A percentile compares a stretch with the other conserved stretches of the same genome.
Evolutionary conservation across 768 basidiomycete genomes (phyloP).

Genomic region (Termitomyces sp.): DNA sequence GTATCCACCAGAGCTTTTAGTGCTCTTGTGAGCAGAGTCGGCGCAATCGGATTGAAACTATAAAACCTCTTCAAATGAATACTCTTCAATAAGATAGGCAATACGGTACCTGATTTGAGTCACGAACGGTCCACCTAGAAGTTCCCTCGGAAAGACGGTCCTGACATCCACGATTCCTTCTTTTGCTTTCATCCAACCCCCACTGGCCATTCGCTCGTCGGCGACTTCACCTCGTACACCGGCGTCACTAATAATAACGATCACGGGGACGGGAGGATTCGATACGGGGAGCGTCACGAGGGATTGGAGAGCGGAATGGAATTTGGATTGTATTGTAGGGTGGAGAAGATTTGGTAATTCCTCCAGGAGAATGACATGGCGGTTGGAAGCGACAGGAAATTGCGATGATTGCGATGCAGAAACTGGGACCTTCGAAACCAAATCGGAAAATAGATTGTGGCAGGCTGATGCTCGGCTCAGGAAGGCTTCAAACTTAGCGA

Average conservation of each 20-base stretch:
- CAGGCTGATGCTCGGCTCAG: constrained; percentile 64
- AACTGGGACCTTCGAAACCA: constrained; percentile 2
- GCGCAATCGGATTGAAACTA: constrained; percentile 91
- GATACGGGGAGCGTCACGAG: constrained; percentile 38
- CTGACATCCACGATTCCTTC: constrained; percentile 57
- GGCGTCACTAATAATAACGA: constrained; percentile 80
- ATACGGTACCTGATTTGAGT: constrained; percentile 63
- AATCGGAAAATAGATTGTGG: constrained; percentile 39
- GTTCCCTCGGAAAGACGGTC: constrained; percentile 60
- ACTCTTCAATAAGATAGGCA: neutral
- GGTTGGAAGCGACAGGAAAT: constrained; percentile 19
- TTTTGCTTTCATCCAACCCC: constrained; percentile 42
- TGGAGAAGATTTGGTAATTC: constrained; percentile 91
- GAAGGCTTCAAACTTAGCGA: constrained; percentile 72
- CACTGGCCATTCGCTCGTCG: constrained; percentile 36
- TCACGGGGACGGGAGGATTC: constrained; percentile 51
- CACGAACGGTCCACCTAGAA: constrained; percentile 69
- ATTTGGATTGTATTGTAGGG: constrained; percentile 55
- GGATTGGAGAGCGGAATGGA: constrained; percentile 62
- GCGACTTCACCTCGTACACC: constrained; percentile 69
- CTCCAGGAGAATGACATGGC: constrained; percentile 74
- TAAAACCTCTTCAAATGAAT: constrained; percentile 2
- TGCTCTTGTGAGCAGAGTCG: constrained; percentile 78
- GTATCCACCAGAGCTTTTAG: constrained; percentile 51
- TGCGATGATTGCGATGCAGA: constrained; percentile 8